Base-by-base conservation (phyloP, 805 yeast species). In the Hanseniaspora hatyaiensis region DNA sequence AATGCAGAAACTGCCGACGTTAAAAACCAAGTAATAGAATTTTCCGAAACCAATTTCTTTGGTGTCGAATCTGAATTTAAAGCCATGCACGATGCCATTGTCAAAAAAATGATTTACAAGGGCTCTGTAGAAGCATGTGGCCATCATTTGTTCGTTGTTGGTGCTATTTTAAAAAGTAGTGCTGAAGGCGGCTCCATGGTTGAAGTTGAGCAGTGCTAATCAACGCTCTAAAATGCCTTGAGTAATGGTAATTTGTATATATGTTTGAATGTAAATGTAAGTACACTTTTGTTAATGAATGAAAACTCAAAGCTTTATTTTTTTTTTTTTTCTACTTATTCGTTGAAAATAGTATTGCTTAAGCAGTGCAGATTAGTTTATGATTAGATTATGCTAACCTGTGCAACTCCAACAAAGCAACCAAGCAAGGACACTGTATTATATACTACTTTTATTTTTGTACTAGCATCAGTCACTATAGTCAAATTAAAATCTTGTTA, bases 101-200 rank as follows among this genome's bases (percentile, higher is more conserved):
- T 75, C 53, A 85, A 83, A 61, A 82, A 82, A 65, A 57, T 67
- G 3, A 53, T 74, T 47, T 64, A 80, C 44, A 66, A 59, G 34
- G 74, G 75, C 34, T 71, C 78, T n/a, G 94, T 95, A 22, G 80
- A 75, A 53, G 73, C 69, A 52, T 86, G 94, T 5, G 88, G 82
- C 78, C 96, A 88, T 64, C 97, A 89, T 64, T 75, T 88, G 62
- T 95, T 96, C 6, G 74, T 85, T 55, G 77, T 89, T 50, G 95
- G 77, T 49, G 97, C 96, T 23, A 82, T 84, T 51, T 65, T 89
- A 31, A 80, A 81, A 54, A 80, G 92, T 50, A 75, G 85, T 32
- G 55, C 66, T 15, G 63, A 70, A 29, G 66, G 71, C 49, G 84
- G 83, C 57, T 61, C 64, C 44, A 61, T 70, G 39, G 74, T 76